Conservation (phyloP, 176 grass and related monocot genomes). For the Alloteropsis semialata region DNA sequence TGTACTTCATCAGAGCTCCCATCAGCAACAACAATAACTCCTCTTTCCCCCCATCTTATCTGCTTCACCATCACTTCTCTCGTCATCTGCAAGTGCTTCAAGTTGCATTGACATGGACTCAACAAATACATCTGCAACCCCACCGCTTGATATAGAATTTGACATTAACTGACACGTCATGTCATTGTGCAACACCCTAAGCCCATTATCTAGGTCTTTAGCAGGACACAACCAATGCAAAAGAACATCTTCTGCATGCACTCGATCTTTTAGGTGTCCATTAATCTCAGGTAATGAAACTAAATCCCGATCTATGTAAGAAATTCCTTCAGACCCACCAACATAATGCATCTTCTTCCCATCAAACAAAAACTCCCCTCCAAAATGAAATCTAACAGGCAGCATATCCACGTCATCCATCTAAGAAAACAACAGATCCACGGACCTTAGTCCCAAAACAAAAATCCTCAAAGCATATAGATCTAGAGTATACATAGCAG, state of each 20-base stretch:
- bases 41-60: no score
- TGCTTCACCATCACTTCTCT: no score
- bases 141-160: no score
- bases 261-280: background rate
- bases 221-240: background rate
- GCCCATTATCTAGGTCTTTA: background rate
- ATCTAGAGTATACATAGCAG: no score
- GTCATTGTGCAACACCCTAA: no score
- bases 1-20: no score
- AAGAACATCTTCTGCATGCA: no score
- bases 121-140: no score
- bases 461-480: background rate
- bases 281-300: background rate
- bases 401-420: background rate
- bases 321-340: background rate
- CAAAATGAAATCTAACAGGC: background rate
- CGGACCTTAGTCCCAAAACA: background rate
- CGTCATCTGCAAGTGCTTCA: no score
- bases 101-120: no score
- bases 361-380: background rate
- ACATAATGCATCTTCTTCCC: background rate
- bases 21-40: no score
- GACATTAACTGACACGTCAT: no score
- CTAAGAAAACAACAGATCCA: background rate
- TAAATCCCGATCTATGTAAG: background rate